These are phyloP conservation scores for Clonostachys sp. DNA, from an alignment of 2,329 filamentous ascomycete species.

Conservation along the genomic window DNA sequence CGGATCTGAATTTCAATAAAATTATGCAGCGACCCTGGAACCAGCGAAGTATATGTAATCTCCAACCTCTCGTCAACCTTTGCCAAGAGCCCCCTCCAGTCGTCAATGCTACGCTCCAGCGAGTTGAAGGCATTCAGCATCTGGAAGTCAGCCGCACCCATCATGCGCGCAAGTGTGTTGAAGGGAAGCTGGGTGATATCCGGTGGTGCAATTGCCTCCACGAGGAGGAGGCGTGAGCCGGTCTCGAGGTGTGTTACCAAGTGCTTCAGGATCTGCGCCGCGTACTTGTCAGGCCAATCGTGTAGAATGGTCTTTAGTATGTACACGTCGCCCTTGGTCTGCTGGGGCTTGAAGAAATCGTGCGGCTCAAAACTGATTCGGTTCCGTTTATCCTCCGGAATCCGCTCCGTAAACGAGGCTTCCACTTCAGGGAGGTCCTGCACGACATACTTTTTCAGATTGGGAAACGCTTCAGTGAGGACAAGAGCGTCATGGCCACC, in stretches of 20 bases:
- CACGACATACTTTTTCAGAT: constrained; percentile 28
- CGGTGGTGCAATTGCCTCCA: background rate
- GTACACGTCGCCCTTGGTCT: constrained; percentile 37
- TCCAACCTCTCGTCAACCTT: too few species aligned
- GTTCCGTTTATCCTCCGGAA: constrained; percentile 20
- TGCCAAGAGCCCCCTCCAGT: too few species aligned
- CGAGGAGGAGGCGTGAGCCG: background rate
- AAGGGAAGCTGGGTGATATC: background rate
- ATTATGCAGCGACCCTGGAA: too few species aligned
- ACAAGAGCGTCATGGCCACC: constrained; percentile 28
- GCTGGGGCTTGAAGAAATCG: constrained; percentile 28
- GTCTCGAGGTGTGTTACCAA: constrained; percentile 11
- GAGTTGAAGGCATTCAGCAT: too few species aligned
- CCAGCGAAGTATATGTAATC: too few species aligned
- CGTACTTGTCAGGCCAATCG: constrained; percentile 44
- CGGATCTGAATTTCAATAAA: too few species aligned
- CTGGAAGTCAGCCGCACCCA: too few species aligned
- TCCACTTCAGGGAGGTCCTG: constrained; percentile 33
- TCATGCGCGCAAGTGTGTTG: background rate
- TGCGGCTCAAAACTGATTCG: constrained; percentile 26
- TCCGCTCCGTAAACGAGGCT: constrained; percentile 20
- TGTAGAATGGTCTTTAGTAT: constrained; percentile 48
- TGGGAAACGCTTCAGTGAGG: constrained; percentile 9
- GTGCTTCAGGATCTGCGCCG: constrained; percentile 26
- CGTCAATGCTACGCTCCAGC: too few species aligned